Percentiles rank a stretch among this genome's conserved stretches.
Conservation (phyloP, 2,329 filamentous ascomycete genomes). For the Ophiocordyceps sinensis region DNA sequence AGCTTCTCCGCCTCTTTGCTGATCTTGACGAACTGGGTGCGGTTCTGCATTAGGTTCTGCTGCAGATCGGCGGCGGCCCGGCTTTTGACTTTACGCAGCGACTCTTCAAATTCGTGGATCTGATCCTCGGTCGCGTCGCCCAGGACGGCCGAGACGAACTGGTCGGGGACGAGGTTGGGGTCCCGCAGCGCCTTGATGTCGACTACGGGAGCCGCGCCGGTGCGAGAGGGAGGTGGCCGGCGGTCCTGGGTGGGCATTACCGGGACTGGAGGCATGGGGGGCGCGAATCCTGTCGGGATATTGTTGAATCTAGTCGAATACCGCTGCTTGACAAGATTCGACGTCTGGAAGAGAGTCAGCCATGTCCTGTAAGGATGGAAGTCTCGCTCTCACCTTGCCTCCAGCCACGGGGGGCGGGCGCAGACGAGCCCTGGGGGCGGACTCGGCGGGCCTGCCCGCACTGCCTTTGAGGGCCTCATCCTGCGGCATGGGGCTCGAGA, state of each 20-base stretch:
- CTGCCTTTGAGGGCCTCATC: slow-evolving; percentile 21
- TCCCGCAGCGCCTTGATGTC: slow-evolving; percentile 70
- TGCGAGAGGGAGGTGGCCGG: slow-evolving; percentile 38
- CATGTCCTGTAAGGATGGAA: neutral
- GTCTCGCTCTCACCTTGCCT: slow-evolving; percentile 32
- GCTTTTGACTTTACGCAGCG: slow-evolving; percentile 61
- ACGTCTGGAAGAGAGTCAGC: slow-evolving; percentile 31
- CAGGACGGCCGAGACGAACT: slow-evolving; percentile 61
- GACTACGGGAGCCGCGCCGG: slow-evolving; percentile 46
- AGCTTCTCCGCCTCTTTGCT: slow-evolving; percentile 98
- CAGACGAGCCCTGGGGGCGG: slow-evolving; percentile 22
- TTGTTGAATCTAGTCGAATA: slow-evolving; percentile 91
- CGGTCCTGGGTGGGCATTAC: slow-evolving; percentile 49
- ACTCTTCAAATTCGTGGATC: slow-evolving; percentile 66
- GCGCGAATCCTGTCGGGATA: slow-evolving; percentile 53
- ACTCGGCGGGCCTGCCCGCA: slow-evolving; percentile 9
- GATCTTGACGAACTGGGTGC: slow-evolving; percentile 97
- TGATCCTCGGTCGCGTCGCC: slow-evolving; percentile 79
- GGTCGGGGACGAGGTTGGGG: slow-evolving; percentile 63
- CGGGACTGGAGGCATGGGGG: slow-evolving; percentile 36
- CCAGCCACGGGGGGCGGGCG: slow-evolving; percentile 36
- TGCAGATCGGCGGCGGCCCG: slow-evolving; percentile 75
- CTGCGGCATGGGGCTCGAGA: slow-evolving; percentile 44
- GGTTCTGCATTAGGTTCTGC: slow-evolving; percentile 92
- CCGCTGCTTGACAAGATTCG: slow-evolving; percentile 80